Evolutionary conservation across 441 rosid genomes (phyloP).

Genomic region (Gossypium davidsonii): DNA sequence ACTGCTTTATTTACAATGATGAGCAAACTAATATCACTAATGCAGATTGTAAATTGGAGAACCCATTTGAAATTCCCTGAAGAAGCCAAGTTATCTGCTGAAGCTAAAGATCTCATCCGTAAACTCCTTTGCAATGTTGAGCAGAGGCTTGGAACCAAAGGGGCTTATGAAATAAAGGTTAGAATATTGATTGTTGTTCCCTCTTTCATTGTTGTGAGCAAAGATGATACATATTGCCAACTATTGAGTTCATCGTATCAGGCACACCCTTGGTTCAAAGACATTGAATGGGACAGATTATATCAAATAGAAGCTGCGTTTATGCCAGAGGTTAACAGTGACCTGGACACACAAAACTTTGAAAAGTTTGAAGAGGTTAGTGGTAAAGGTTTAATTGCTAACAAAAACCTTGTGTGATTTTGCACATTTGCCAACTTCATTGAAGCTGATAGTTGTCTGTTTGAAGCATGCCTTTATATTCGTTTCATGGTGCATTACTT

Average conservation of each 20-base stretch:
- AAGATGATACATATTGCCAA: neutral
- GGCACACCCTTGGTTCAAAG: constrained; percentile 60
- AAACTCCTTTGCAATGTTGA: constrained; percentile 58
- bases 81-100: constrained; percentile 46
- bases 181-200: constrained; percentile 13
- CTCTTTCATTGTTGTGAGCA: neutral
- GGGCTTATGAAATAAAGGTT: constrained; percentile 53
- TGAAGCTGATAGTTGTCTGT: neutral
- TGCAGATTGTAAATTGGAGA: constrained; percentile 65
- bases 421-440: neutral
- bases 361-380: constrained; percentile 62
- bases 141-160: constrained; percentile 52
- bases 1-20: neutral
- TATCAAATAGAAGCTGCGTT: constrained; percentile 52
- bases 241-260: constrained; percentile 6
- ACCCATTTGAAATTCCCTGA: constrained; percentile 49
- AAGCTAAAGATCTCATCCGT: constrained; percentile 49
- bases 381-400: constrained; percentile 2
- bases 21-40: constrained; percentile 10
- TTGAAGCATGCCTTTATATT: neutral
- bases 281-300: constrained; percentile 43
- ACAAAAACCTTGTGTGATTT: neutral
- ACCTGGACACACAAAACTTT: constrained; percentile 59
- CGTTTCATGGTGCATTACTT: neutral
- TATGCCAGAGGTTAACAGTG: constrained; percentile 51